Conservation (phyloP, 352 stramenopile species). For the Pythium dissimile region DNA sequence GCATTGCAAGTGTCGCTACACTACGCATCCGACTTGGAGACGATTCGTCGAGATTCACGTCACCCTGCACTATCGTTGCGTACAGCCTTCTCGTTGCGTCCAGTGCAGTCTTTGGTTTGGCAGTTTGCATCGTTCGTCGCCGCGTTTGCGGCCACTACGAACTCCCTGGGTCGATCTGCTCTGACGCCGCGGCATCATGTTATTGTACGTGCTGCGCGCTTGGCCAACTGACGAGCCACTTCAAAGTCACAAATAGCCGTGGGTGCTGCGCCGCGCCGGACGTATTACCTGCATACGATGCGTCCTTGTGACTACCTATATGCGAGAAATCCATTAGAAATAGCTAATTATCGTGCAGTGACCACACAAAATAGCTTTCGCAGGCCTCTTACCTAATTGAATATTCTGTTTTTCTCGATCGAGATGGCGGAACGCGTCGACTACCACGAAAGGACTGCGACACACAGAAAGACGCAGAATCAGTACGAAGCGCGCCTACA, state of each 20-base stretch:
- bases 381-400: too few species aligned
- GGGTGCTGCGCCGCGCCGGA: background rate
- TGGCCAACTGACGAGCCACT: conserved; percentile 7
- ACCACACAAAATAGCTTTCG: too few species aligned
- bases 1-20: conserved; percentile 1
- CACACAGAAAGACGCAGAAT: too few species aligned
- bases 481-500: too few species aligned
- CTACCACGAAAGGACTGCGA: too few species aligned
- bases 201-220: conserved; percentile 9
- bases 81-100: background rate
- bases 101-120: background rate
- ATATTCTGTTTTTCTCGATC: too few species aligned
- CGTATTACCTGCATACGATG: background rate
- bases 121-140: conserved; percentile 1
- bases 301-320: background rate
- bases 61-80: background rate
- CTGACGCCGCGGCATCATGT: conserved; percentile 1
- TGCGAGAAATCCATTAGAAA: background rate
- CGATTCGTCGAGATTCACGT: background rate
- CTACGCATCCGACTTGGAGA: background rate
- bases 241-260: background rate
- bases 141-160: conserved; percentile 1
- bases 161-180: conserved; percentile 2
- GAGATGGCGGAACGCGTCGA: too few species aligned
- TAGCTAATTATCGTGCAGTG: background rate